Conservation (phyloP, 1,284 basidiomycete genomes). For the Athelia sp. region DNA sequence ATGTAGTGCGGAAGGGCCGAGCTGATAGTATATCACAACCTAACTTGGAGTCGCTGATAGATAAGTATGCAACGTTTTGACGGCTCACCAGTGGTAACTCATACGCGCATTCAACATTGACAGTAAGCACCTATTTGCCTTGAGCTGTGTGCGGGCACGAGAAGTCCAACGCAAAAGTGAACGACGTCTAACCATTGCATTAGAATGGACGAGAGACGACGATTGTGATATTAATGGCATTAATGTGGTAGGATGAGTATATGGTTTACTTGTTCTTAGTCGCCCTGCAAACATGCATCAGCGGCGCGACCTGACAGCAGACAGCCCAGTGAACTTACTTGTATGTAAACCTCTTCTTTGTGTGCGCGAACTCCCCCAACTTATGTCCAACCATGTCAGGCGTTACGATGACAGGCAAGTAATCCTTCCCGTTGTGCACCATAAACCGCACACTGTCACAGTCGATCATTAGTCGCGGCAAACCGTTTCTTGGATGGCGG, state of each 20-base stretch:
- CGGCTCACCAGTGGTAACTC: no score
- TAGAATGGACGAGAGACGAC: no score
- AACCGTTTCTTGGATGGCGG: not conserved
- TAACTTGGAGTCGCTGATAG: no score
- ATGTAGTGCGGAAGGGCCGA: no score
- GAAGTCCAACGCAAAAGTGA: no score
- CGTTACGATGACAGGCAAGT: conserved; percentile 80
- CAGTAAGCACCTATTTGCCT: no score
- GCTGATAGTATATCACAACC: no score
- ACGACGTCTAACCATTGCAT: no score
- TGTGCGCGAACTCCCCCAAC: conserved; percentile 91
- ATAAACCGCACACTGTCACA: conserved; percentile 70
- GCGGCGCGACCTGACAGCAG: not conserved
- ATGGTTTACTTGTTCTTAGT: not conserved
- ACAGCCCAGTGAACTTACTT: conserved; percentile 44
- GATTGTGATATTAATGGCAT: not conserved
- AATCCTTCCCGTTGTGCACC: conserved; percentile 94
- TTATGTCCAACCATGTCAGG: conserved; percentile 99
- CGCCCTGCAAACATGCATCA: not conserved
- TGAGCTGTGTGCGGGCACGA: no score
- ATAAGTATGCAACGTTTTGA: no score
- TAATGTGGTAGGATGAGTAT: not conserved
- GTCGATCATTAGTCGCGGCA: not conserved
- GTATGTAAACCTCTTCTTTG: conserved; percentile 76
- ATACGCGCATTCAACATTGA: no score